Evolutionary conservation across 2,329 filamentous ascomycete genomes (phyloP), one percentile per base, ranked within the genome.

Genomic region (Claviceps capensis): DNA sequence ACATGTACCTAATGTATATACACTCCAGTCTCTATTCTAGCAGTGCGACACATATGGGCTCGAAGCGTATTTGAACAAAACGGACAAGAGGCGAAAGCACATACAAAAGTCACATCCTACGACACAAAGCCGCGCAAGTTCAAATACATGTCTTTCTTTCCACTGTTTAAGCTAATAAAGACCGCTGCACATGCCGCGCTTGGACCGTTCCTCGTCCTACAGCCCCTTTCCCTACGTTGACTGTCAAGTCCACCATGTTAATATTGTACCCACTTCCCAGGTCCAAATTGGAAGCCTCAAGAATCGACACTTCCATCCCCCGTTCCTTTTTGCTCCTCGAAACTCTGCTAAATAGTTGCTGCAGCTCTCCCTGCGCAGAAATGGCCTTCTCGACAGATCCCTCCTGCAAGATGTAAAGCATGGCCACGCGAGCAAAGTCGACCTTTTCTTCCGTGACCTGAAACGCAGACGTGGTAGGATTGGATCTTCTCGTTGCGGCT

Each of bases 401-500:
- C 57, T 80, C 66, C 59, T 85, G 79, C 2, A 85, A 67, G 26
- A 86, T 69, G 56, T 73, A 84, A 16, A 86, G 69, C 2, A 85
- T 76, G 0, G 74, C 75, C 2, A 83, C 73, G 3, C 82, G 73
- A 0, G 79, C 76, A 66, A 86, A 86, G 59, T 85, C 82, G 1
- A 83, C 66, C 0, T 74, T 72, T 48, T 78, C 70, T 52, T 82
- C 72, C 1, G 77, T 78, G 13, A 79, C 67, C 0, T 61, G 62
- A 48, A 82, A 82, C 2, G 19, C 22, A 2, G 48, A n/a, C 11
- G 47, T 50, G 2, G 53, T 45, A 16, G 48, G 16, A 37, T 38
- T 17, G 16, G 44, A 2, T 23, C 36, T 50, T 23, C 17, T 48
- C 17, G 47, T 16, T 13, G 19, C 50, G 22, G 23, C 13, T n/a